Evolutionary conservation across 2,329 filamentous ascomycete species (phyloP).

Genomic region (Neofusicoccum kwambonambiense): DNA sequence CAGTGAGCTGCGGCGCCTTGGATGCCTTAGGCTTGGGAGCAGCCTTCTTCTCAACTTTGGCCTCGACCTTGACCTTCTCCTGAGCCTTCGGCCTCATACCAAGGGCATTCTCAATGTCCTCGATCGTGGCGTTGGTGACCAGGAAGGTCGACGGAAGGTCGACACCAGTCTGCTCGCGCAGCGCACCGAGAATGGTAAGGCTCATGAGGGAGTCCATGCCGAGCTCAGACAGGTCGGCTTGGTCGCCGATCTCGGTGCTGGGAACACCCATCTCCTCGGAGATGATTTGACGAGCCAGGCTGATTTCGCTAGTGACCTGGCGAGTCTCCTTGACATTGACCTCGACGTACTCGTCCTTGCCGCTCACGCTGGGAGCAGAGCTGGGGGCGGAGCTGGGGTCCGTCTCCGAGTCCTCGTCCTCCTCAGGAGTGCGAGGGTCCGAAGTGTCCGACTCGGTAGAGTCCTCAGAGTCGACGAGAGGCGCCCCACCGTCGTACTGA

Average conservation of each 20-base stretch:
- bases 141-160: conserved; percentile 57
- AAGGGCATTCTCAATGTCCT: conserved; percentile 64
- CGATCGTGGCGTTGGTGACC: conserved; percentile 60
- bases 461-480: conserved; percentile 38
- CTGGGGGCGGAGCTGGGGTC: conserved; percentile 51
- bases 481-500: conserved; percentile 44
- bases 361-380: conserved; percentile 39
- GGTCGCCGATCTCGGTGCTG: conserved; percentile 52
- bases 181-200: conserved; percentile 50
- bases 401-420: conserved; percentile 43
- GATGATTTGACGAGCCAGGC: conserved; percentile 49
- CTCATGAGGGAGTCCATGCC: conserved; percentile 57
- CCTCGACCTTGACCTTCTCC: conserved; percentile 32
- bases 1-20: conserved; percentile 40
- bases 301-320: conserved; percentile 39
- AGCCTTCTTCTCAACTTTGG: conserved; percentile 33
- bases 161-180: conserved; percentile 51
- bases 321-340: conserved; percentile 33
- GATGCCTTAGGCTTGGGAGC: conserved; percentile 23
- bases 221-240: conserved; percentile 61
- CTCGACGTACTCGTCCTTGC: conserved; percentile 38
- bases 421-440: conserved; percentile 45
- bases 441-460: conserved; percentile 42
- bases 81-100: conserved; percentile 51
- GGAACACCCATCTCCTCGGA: conserved; percentile 65